phyloP scores from a whole-genome alignment of 2,329 filamentous ascomycete genomes.

The Xylaria hypoxylon region DNA sequence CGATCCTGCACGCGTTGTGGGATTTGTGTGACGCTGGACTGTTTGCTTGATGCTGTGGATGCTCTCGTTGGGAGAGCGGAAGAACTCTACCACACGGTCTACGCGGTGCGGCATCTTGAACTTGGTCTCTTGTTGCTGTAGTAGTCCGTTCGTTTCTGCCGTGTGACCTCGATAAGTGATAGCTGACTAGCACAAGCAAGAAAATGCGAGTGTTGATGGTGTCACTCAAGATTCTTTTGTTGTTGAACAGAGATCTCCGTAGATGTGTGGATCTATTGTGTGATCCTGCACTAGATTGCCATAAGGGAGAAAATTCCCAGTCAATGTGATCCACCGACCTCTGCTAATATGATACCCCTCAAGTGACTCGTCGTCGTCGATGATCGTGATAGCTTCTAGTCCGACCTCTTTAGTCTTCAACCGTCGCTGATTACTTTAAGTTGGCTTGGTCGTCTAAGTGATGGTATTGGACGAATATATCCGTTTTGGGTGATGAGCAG shows the following conservation, averaged over 20 bases:
- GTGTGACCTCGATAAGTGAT: conserved; percentile 9
- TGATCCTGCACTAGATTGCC: conserved; percentile 2
- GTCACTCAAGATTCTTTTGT: conserved; percentile 15
- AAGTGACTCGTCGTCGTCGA: neutral
- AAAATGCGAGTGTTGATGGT: conserved; percentile 10
- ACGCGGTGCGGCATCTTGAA: conserved; percentile 68
- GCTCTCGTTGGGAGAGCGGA: conserved; percentile 67
- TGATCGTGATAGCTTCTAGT: neutral
- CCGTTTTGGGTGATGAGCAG: conserved; percentile 27
- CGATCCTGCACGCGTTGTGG: conserved; percentile 42
- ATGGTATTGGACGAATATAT: neutral
- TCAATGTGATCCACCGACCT: neutral
- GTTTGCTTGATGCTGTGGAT: conserved; percentile 62
- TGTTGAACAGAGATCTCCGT: conserved; percentile 1
- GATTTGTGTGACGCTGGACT: conserved; percentile 51
- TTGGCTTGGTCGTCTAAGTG: neutral
- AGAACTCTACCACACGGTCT: conserved; percentile 67
- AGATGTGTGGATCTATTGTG: conserved; percentile 7
- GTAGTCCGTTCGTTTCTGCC: neutral
- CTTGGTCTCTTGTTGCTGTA: neutral
- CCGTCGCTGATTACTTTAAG: neutral
- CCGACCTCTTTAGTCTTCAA: neutral
- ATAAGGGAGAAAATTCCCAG: neutral
- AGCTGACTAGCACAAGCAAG: conserved; percentile 1
- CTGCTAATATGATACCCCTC: neutral